These are phyloP conservation scores for Boletus rubropictus DNA, from an alignment of 768 basidiomycete genomes.

Conservation along the genomic window DNA sequence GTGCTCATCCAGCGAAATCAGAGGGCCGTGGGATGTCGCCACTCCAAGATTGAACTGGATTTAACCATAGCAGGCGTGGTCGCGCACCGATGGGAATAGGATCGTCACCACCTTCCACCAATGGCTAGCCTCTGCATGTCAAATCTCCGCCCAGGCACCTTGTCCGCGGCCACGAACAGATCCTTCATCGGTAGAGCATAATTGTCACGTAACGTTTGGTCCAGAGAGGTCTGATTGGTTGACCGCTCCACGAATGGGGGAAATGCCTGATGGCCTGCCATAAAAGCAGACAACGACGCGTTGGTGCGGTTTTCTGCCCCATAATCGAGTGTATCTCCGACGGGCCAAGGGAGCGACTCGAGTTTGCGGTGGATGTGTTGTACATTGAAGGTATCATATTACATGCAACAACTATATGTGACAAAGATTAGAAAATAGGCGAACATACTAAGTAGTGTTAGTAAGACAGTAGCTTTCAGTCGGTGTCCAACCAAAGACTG, in stretches of 20 bases:
- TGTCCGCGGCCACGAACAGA: slow-evolving; percentile 23
- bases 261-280: too few relatives aligned
- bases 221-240: too few relatives aligned
- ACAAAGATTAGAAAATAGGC: slow-evolving; percentile 30
- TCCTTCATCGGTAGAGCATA: background rate
- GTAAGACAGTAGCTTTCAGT: slow-evolving; percentile 26
- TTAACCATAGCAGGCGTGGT: slow-evolving; percentile 23
- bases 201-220: background rate
- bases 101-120: slow-evolving; percentile 25
- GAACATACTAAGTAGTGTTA: slow-evolving; percentile 30
- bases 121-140: slow-evolving; percentile 11
- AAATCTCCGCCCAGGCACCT: slow-evolving; percentile 24
- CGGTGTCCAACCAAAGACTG: slow-evolving; percentile 24
- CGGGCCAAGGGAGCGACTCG: slow-evolving; percentile 2
- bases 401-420: slow-evolving; percentile 34
- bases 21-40: slow-evolving; percentile 88
- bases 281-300: background rate
- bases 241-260: too few relatives aligned
- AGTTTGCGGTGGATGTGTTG: slow-evolving; percentile 12
- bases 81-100: slow-evolving; percentile 23
- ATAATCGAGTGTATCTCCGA: slow-evolving; percentile 7
- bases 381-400: slow-evolving; percentile 35
- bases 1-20: slow-evolving; percentile 62
- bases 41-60: slow-evolving; percentile 59
- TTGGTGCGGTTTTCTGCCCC: too few relatives aligned